Evolutionary conservation across 2,329 filamentous ascomycete genomes (phyloP).

Genomic region (Grosmannia penicillata): DNA sequence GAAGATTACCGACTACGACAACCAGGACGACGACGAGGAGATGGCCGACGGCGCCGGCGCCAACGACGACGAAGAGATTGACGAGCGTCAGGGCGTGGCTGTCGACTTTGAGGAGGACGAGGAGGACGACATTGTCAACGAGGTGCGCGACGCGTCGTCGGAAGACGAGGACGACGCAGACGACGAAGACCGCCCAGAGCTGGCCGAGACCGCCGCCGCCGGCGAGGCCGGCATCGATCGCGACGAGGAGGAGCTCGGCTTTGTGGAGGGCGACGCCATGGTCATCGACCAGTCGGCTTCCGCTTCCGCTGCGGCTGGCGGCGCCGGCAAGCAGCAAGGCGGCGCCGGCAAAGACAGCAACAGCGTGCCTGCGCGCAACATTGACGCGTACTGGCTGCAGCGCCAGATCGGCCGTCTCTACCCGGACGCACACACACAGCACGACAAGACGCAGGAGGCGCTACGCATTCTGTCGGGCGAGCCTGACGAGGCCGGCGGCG

Average conservation of each 20-base stretch:
- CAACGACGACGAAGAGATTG: constrained; percentile 61
- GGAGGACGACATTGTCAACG: constrained; percentile 62
- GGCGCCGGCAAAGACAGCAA: constrained; percentile 38
- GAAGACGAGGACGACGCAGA: constrained; percentile 64
- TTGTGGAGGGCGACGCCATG: constrained; percentile 59
- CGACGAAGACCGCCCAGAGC: constrained; percentile 46
- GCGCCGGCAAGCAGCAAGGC: constrained; percentile 29
- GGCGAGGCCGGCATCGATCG: constrained; percentile 32
- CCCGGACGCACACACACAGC: constrained; percentile 79
- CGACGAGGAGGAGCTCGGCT: constrained; percentile 32
- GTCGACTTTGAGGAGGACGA: constrained; percentile 93
- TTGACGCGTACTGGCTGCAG: constrained; percentile 96
- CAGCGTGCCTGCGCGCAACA: constrained; percentile 67
- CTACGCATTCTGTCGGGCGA: constrained; percentile 69
- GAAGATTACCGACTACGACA: constrained; percentile 97
- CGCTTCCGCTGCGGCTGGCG: constrained; percentile 34
- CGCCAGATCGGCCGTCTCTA: constrained; percentile 81
- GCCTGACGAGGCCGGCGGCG: constrained; percentile 53
- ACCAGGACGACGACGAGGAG: constrained; percentile 90
- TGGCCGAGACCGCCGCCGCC: constrained; percentile 34
- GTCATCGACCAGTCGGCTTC: constrained; percentile 50
- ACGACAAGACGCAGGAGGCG: constrained; percentile 79
- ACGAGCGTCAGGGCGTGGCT: constrained; percentile 90
- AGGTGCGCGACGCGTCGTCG: constrained; percentile 77
- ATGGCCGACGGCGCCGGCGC: constrained; percentile 46